Conservation (phyloP, 805 yeast genomes). For the Candida piceae region DNA sequence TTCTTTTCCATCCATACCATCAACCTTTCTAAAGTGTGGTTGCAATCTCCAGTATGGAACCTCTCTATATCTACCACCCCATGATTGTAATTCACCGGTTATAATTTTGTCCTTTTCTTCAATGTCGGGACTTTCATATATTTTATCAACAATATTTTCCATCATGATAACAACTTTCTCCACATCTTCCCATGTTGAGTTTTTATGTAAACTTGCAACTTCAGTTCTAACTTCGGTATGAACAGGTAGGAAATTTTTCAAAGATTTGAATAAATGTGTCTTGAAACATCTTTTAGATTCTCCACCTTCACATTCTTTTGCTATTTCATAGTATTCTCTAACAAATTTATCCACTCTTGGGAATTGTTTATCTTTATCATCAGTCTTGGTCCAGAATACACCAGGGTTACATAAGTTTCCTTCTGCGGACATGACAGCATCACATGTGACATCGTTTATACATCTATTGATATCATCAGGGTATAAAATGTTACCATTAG, state of each 20-base stretch:
- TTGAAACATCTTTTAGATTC: conserved; percentile 85
- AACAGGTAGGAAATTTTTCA: conserved; percentile 71
- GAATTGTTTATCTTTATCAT: conserved; percentile 57
- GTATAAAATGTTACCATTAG: conserved; percentile 92
- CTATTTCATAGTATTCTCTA: conserved; percentile 86
- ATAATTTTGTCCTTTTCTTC: conserved; percentile 49
- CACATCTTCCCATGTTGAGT: conserved; percentile 40
- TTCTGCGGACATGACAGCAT: conserved; percentile 97
- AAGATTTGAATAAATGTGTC: conserved; percentile 82
- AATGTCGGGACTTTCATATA: conserved; percentile 50
- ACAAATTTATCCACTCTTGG: conserved; percentile 82
- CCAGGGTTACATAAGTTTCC: conserved; percentile 94
- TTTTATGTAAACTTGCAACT: conserved; percentile 49
- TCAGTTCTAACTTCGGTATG: conserved; percentile 76
- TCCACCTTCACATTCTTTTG: conserved; percentile 50
- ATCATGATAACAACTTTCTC: conserved; percentile 54
- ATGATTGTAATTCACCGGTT: conserved; percentile 48
- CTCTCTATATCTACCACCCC: conserved; percentile 79
- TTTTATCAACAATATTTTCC: conserved; percentile 57
- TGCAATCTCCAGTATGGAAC: conserved; percentile 97
- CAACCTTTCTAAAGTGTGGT: conserved; percentile 87
- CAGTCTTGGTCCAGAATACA: conserved; percentile 56
- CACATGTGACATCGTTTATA: conserved; percentile 57
- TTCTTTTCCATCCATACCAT: conserved; percentile 60
- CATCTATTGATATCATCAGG: conserved; percentile 79